These are phyloP conservation scores for Myriosclerotinia curreyana DNA, from an alignment of 2,329 filamentous ascomycete species.

Conservation along the genomic window DNA sequence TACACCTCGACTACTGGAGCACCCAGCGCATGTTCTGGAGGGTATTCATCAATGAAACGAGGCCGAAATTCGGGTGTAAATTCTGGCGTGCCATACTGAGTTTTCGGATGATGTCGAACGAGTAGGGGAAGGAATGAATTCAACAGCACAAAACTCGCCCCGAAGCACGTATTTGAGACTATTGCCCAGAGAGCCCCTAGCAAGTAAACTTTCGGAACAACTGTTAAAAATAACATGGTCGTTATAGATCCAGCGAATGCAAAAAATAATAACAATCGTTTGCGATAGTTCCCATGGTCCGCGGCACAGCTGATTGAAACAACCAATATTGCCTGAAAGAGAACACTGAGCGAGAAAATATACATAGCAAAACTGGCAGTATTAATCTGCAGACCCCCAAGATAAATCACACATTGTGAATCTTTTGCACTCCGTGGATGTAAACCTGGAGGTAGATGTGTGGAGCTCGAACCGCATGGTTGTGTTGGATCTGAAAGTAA, in stretches of 20 bases:
- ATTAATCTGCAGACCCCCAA: constrained; percentile 84
- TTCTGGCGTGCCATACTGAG: constrained; percentile 34
- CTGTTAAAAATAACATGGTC: constrained; percentile 84
- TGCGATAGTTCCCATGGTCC: constrained; percentile 89
- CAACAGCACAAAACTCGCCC: constrained; percentile 88
- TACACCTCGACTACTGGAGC: constrained; percentile 30
- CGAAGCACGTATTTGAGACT: constrained; percentile 89
- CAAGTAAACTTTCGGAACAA: constrained; percentile 72
- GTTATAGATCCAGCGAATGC: constrained; percentile 75
- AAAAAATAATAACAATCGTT: constrained; percentile 81
- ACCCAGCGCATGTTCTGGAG: constrained; percentile 23
- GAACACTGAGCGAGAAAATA: constrained; percentile 88
- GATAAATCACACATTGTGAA: constrained; percentile 75
- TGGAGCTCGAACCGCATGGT: constrained; percentile 58
- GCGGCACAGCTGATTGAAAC: constrained; percentile 96
- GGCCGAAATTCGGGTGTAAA: constrained; percentile 32
- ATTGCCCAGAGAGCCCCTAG: constrained; percentile 82
- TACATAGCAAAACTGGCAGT: constrained; percentile 98
- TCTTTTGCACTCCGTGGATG: constrained; percentile 36
- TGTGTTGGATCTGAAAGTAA: constrained; percentile 72
- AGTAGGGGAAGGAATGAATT: constrained; percentile 93
- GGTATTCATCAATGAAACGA: constrained; percentile 27
- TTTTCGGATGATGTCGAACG: constrained; percentile 71
- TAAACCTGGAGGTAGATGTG: constrained; percentile 27
- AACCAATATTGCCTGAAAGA: constrained; percentile 84